Evolutionary conservation across 345 rosid genomes (phyloP), one percentile per base, ranked within the genome.

Genomic region (Gynandropsis gynandra): DNA sequence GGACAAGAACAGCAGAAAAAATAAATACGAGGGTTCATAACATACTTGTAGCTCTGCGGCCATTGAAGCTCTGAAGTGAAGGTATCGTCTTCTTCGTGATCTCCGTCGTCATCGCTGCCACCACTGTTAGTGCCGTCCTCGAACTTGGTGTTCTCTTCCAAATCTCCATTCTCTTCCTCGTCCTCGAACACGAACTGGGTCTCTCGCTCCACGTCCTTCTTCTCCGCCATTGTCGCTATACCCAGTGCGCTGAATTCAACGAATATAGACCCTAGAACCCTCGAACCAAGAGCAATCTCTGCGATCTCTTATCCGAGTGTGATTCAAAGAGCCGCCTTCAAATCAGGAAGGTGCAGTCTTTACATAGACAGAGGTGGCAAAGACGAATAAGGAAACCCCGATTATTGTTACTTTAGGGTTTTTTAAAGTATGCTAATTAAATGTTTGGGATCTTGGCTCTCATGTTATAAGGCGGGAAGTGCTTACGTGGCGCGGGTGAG

Each of bases 31-130:
- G 27, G 1, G 35, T 37, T 7, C 16, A 12, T 35, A 10, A n/a
- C 16, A 42, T 61, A 86, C 96, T 79, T 75, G 73, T 45, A 87
- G 61, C 94, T 87, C 55, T 70, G 85, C 1, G 96, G 96, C 96
- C 94, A 84, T 62, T 75, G 85, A 42, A 67, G 79, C 47, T 83
- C 80, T 50, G 69, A 36, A 57, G 77, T 69, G 46, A 77, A 13
- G 48, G 35, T 36, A 16, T 66, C 74, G 4, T 64, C 72, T 15
- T 66, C 63, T 0, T 64, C 67, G 21, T 56, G 66, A 35, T 58
- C 77, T 10, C 13, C 76, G 7, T 64, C 81, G 16, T 55, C 50
- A 13, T 65, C 54, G 47, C 66, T 48, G 21, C 47, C 49, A 27
- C 54, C 58, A 51, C 67, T 41, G 8, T 43, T 58, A 15, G 67